phyloP scores from a whole-genome alignment of 2,329 filamentous ascomycete species.

The Stachybotrys chartarum region DNA sequence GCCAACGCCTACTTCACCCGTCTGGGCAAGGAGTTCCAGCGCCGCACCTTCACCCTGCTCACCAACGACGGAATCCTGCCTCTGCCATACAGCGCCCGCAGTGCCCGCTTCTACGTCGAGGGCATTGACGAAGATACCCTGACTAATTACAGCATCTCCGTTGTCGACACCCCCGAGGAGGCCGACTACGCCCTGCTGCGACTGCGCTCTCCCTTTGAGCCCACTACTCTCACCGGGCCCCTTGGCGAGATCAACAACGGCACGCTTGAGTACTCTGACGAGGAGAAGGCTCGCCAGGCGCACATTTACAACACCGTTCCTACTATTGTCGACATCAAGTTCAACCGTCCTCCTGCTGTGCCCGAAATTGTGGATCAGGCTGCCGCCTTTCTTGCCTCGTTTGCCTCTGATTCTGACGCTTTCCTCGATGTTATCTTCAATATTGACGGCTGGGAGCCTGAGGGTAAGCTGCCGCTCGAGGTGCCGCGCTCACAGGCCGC shows the following conservation, averaged over 20 bases:
- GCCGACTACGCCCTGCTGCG: constrained; percentile 34
- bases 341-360: background rate
- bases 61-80: constrained; percentile 15
- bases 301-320: constrained; percentile 29
- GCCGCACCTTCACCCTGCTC: constrained; percentile 12
- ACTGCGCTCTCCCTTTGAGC: constrained; percentile 28
- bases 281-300: constrained; percentile 15
- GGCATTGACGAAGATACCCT: constrained; percentile 9
- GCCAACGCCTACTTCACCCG: constrained; percentile 34
- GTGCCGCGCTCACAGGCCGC: constrained; percentile 35
- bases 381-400: constrained; percentile 30
- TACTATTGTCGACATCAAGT: constrained; percentile 31
- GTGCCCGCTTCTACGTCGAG: constrained; percentile 15
- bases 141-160: constrained; percentile 15
- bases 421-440: constrained; percentile 37
- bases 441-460: constrained; percentile 19
- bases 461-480: constrained; percentile 30
- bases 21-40: constrained; percentile 11
- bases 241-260: constrained; percentile 30
- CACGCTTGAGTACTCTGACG: constrained; percentile 29
- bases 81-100: constrained; percentile 3
- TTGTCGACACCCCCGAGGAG: constrained; percentile 27
- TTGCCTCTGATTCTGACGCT: constrained; percentile 29
- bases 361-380: background rate
- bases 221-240: constrained; percentile 22